Evolutionary conservation across 495 filamentous ascomycete genomes (phyloP).

Genomic region (Durotheca rogersii): DNA sequence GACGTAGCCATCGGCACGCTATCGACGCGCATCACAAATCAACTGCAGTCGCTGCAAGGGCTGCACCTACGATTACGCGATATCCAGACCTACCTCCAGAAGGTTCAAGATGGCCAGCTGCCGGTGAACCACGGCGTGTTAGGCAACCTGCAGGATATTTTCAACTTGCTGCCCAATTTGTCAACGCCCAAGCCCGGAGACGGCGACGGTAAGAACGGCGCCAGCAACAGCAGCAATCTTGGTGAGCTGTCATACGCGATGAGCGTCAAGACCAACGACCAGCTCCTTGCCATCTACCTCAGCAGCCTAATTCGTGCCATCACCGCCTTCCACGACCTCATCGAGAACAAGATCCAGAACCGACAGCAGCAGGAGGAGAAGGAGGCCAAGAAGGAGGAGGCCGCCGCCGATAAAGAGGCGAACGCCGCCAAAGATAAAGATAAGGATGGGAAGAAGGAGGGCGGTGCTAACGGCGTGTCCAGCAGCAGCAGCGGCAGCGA

Average conservation of each 20-base stretch:
- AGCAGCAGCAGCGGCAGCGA: no score
- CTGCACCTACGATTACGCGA: constrained; percentile 93
- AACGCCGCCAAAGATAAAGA: constrained; percentile 48
- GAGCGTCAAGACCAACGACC: constrained; percentile 99
- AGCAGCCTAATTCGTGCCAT: constrained; percentile 95
- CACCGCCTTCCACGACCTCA: constrained; percentile 97
- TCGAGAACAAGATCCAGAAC: constrained; percentile 99
- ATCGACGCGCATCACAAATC: constrained; percentile 94
- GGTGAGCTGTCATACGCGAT: constrained; percentile 89
- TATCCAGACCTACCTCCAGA: constrained; percentile 92
- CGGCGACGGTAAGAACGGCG: no score
- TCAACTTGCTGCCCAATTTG: constrained; percentile 96
- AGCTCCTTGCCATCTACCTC: constrained; percentile 96
- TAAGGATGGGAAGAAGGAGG: constrained; percentile 62
- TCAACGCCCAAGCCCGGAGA: constrained; percentile 74
- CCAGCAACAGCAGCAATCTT: constrained; percentile 59
- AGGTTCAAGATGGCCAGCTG: constrained; percentile 86
- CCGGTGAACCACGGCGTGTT: constrained; percentile 97
- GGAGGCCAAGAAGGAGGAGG: constrained; percentile 77
- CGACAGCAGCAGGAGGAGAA: constrained; percentile 94
- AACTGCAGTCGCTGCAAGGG: constrained; percentile 95
- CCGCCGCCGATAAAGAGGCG: no score
- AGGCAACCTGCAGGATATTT: constrained; percentile 96
- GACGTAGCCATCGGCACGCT: constrained; percentile 99
- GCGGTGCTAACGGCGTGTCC: constrained; percentile 52